Evolutionary conservation across 1,284 basidiomycete species (phyloP), one percentile per base, ranked within the genome.

Genomic region (Naganishia sp.): DNA sequence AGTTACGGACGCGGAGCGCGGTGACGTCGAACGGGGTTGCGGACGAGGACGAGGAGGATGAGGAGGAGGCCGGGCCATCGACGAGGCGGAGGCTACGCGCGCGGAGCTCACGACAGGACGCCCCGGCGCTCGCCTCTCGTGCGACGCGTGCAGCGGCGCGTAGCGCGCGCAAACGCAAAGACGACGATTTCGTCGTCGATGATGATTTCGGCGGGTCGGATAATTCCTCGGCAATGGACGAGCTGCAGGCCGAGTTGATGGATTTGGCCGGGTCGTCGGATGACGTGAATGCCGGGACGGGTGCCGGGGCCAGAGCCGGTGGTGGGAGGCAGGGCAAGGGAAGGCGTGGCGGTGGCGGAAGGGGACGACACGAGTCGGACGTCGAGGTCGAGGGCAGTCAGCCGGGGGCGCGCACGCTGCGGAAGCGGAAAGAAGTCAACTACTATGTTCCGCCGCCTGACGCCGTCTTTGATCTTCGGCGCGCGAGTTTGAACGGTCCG

Each of bases 261-360:
- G 84, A 82, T 23, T 83, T 85, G 31, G 85, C 81, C 48, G 83
- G 80, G 18, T 49, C 61, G 39, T 61, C 69, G 46, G 64, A 69
- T 28, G 65, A 64, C 11, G 52, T 45, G 28, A 68, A 67, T 3
- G 5, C 59, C 21, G 53, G 21, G 7, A 43, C 11, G 7, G 28
- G 50, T 21, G 31, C 33, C 28, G 50, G 63, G 42, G 45, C 57
- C 83, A 74, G 10, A 72, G 28, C 3, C 4, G 36, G 36, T 13
- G 79, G 52, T 67, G 72, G 13, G 76, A 78, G 65, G 66, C 79
- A n/a, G 79, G 75, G 49, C 77, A 79, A 31, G 81, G 84, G 59
- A 86, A 86, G 23, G 71, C 60, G 13, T 77, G 36, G 36, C 13
- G 36, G 36, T 1, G 36, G 36, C 36, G 36, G 36, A 0, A 79